These are phyloP conservation scores for Geosmithia flava DNA, from an alignment of 2,329 filamentous ascomycete genomes.

Conservation along the genomic window DNA sequence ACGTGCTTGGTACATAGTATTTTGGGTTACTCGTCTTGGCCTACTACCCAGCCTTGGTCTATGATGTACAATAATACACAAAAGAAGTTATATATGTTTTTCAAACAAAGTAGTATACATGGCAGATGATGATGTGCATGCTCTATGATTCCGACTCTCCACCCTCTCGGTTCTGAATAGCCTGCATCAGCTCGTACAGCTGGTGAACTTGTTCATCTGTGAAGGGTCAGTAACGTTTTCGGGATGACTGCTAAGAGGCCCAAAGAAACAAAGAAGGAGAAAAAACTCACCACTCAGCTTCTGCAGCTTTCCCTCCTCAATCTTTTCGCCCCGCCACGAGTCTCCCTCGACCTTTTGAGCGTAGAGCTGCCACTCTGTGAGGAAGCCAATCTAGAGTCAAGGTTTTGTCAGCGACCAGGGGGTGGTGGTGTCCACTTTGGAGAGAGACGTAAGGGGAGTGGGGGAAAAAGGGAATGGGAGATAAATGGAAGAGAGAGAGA, in stretches of 20 bases:
- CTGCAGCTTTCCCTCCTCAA: conserved; percentile 72
- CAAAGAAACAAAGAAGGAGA: not conserved
- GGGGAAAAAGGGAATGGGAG: not conserved
- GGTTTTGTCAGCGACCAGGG: not conserved
- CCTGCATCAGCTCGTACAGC: conserved; percentile 85
- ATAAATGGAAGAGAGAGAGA: not conserved
- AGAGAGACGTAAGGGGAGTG: not conserved
- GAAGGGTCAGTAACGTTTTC: not conserved
- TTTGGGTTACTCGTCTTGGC: no score
- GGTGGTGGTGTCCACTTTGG: no score
- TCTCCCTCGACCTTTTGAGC: conserved; percentile 87
- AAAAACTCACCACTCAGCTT: conserved; percentile 80
- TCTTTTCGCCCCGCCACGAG: conserved; percentile 68
- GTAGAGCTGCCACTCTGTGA: conserved; percentile 94
- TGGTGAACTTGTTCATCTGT: conserved; percentile 87
- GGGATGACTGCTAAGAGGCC: no score
- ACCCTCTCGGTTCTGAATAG: conserved; percentile 41
- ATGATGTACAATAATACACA: conserved; percentile 2
- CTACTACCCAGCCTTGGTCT: no score
- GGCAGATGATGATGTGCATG: not conserved
- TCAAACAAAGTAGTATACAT: not conserved
- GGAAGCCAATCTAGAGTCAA: conserved; percentile 65
- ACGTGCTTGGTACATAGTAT: no score
- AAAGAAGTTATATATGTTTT: not conserved
- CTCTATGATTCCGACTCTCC: conserved; percentile 11